Base-by-base conservation (phyloP, 176 grass and related monocot species). In the Aegilops sharonensis region DNA sequence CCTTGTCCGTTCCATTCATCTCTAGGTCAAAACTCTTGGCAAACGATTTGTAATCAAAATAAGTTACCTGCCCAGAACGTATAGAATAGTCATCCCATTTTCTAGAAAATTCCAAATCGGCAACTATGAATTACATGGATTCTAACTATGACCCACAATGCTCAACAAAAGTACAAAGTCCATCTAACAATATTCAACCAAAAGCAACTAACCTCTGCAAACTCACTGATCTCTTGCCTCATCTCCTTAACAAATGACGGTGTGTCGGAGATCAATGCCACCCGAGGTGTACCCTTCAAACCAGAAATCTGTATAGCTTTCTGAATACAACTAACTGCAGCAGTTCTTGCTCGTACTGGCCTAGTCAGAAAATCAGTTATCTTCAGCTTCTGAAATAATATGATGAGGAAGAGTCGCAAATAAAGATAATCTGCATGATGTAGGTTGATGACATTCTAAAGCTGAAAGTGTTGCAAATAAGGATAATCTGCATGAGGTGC, bases 31-130 rank as follows among this genome's bases (percentile, higher is more conserved):
- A 84, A 75, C 48, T 89, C 76, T 86, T 68, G 52, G 86, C 59
- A 86, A 91, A 98, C 27, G 75, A 71, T 60, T 91, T 92, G 86
- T 95, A 92, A 85, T 98, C 86, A 94, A 98, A 98, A 83, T 95
- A 83, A 76, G 90, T 56, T 34, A 95, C 90, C 93, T 95, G 90
- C 34, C 54, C 57, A 85, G 57, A 64, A 78, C 29, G 64, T 36
- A 59, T 2, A 85, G 43, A 83, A 88, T 52, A 80, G 25, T 20
- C 5, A 81, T 29, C 9, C 23, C 72, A 48, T 17, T 78, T 32
- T 2, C 18, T 1, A 17, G 32, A 4, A 86, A 56, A 65, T 27
- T 73, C 0, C 17, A 61, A 68, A 52, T 11, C 5, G 77, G 47
- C 68, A 39, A 64, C 27, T 50, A 47, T 57, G 15, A 15, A 23